Conservation (phyloP, 305 asterid species). For the Euphrasia arctica region DNA sequence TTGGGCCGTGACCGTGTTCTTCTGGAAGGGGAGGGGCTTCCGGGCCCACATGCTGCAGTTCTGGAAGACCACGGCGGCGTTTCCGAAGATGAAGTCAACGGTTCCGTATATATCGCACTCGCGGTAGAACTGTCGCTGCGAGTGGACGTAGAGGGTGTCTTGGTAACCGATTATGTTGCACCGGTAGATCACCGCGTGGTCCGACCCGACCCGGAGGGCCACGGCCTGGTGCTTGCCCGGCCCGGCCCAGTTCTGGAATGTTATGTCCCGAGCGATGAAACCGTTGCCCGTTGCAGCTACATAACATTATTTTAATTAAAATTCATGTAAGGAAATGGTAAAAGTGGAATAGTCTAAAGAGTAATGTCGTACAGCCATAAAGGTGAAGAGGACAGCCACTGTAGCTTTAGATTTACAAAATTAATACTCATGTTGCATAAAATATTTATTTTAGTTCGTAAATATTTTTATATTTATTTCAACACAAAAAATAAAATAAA, state of each 20-base stretch:
- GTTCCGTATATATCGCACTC: constrained; percentile 95
- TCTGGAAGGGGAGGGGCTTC: constrained; percentile 65
- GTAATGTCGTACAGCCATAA: constrained; percentile 17
- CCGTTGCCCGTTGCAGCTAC: constrained; percentile 97
- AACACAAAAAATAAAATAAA: neutral
- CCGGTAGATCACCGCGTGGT: constrained; percentile 79
- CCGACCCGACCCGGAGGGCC: constrained; percentile 91
- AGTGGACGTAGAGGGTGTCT: constrained; percentile 84
- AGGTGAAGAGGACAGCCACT: constrained; percentile 10
- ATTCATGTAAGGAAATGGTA: neutral
- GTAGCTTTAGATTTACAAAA: neutral
- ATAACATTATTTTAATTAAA: neutral
- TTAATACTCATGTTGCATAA: too few species aligned
- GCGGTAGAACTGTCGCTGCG: constrained; percentile 84
- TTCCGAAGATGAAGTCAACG: constrained; percentile 91
- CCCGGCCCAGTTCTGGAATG: constrained; percentile 93
- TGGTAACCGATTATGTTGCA: constrained; percentile 89
- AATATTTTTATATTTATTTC: too few species aligned
- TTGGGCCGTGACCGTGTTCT: constrained; percentile 91
- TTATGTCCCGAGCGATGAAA: constrained; percentile 85
- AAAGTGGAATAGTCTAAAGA: too few species aligned
- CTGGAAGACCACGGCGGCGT: constrained; percentile 96
- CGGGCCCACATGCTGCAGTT: constrained; percentile 71
- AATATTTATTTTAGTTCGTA: neutral
- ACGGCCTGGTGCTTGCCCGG: constrained; percentile 90